phyloP scores from a whole-genome alignment of 2,329 filamentous ascomycete species.

The Ascocoryne sarcoides region DNA sequence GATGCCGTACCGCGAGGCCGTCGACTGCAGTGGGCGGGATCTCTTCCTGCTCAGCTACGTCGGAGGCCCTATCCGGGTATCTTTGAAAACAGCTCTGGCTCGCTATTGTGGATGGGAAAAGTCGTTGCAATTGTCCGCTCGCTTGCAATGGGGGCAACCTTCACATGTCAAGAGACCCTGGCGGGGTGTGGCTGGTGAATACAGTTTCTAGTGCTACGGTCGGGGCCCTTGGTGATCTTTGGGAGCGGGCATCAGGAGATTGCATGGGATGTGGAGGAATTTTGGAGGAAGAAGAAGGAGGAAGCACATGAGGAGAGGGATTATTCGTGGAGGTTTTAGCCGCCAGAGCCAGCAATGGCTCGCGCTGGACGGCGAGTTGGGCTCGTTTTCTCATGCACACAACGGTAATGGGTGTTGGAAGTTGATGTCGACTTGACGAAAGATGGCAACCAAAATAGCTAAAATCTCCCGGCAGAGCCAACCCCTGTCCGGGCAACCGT shows the following conservation, averaged over 20 bases:
- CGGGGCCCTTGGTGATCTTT: not conserved
- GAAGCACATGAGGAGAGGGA: not conserved
- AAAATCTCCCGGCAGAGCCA: too few relatives aligned
- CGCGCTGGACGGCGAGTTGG: too few relatives aligned
- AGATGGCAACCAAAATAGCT: not conserved
- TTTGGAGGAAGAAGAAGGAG: not conserved
- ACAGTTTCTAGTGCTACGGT: not conserved
- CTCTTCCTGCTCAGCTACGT: too few relatives aligned
- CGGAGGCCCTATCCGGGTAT: too few relatives aligned
- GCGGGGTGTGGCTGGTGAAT: not conserved
- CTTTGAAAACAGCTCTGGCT: too few relatives aligned
- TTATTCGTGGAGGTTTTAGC: too few relatives aligned
- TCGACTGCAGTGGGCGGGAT: too few relatives aligned
- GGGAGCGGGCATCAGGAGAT: not conserved
- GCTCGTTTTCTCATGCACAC: not conserved
- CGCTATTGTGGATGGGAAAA: too few relatives aligned
- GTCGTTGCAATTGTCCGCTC: too few relatives aligned
- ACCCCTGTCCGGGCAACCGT: too few relatives aligned
- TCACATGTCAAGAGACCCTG: not conserved
- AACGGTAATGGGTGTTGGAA: not conserved
- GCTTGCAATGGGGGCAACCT: not conserved
- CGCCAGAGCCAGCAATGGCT: too few relatives aligned
- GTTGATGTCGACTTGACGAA: not conserved
- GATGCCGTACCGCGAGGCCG: too few relatives aligned
- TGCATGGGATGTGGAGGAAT: not conserved